Base-by-base conservation (phyloP, 2,329 filamentous ascomycete genomes). In the Mycocentrospora acerina region DNA sequence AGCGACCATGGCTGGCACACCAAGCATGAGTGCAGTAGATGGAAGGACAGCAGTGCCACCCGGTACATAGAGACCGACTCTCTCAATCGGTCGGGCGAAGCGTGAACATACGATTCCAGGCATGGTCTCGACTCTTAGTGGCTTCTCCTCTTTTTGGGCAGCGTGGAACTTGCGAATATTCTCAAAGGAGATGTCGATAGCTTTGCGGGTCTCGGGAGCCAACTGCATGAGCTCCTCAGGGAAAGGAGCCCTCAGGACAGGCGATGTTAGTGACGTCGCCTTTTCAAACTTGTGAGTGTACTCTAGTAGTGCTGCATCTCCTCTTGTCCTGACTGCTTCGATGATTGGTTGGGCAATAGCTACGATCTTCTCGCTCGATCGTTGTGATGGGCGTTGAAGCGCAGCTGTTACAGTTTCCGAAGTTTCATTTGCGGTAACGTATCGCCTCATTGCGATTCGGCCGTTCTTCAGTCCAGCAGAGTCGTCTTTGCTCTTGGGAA, bases 221-320 rank as follows among this genome's bases (percentile, higher is more conserved):
- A 98, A 76, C 47, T 89, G 77, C 93, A 98, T 97, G 29, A 97
- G 75, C 42, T 83, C 80, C 51, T 83, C 71, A 1, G 89, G 84
- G 74, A 95, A 98, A 0, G 93, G 93, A 1, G 93, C 91, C 59
- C 83, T 86, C 48, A 98, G 76, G 11, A 98, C 90, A 0, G 91
- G 89, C 1, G 90, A 91, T 11, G 82, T 93, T 43, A 98, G 75
- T 3, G 88, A 91, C 1, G 88, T 95, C 1, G 91, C 93, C 72
- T 91, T 95, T 65, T 98, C 93, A 55, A 98, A 98, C 68, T 94
- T 95, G 78, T 96, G 90, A 1, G 93, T 97, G 69, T 95, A 97
- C 34, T 87, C 85, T 29, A 98, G 78, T 16, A 98, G 77, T 3
- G 89, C 90, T 57, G 85, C 85, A 69, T 98, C 93, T 36, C 93